Evolutionary conservation across 257 asterid genomes (phyloP), one percentile per base, ranked within the genome.

Genomic region (Osmanthus fragrans): DNA sequence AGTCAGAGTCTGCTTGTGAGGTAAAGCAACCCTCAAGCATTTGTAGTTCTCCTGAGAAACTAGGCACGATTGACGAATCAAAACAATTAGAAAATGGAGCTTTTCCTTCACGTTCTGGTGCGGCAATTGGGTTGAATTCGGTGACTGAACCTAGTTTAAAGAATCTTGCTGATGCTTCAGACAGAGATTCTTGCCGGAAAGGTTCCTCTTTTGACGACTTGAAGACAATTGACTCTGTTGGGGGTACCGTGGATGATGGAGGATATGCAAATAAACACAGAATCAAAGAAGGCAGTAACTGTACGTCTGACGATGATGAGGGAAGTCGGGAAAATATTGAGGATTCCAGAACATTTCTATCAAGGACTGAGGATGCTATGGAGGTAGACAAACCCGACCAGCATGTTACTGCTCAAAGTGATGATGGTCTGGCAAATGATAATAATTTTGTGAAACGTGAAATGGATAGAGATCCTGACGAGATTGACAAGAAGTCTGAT

Each of bases 41-140:
- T 19, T 86, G 71, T 72, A 82, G 70, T 80, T 80, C 81, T 54
- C 74, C 89, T 2, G 88, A 84, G 79, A 86, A 85, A 70, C 25
- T 72, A 36, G 84, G 69, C 47, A 75, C 79, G 1, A 81, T 29
- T 60, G 86, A 86, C 81, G 85, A 73, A 63, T 76, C 78, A 12
- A 82, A 79, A 77, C 42, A 77, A 23, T 69, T 83, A 33, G 84
- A 83, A 40, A 83, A 39, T 25, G 78, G 63, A 56, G 73, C 84
- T 67, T 4, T 65, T 37, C 63, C 88, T 81, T 71, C 86, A 80
- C 74, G 82, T 88, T 81, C 84, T 79, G 89, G 81, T 85, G 80
- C 76, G 71, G 79, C 71, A 33, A 79, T 74, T 81, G 88, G 82
- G 51, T 63, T 36, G 73, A 76, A 81, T 67, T 54, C 86, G 0